Evolutionary conservation across 2,329 filamentous ascomycete genomes (phyloP).

Genomic region (Verticillium zaregamsianum): DNA sequence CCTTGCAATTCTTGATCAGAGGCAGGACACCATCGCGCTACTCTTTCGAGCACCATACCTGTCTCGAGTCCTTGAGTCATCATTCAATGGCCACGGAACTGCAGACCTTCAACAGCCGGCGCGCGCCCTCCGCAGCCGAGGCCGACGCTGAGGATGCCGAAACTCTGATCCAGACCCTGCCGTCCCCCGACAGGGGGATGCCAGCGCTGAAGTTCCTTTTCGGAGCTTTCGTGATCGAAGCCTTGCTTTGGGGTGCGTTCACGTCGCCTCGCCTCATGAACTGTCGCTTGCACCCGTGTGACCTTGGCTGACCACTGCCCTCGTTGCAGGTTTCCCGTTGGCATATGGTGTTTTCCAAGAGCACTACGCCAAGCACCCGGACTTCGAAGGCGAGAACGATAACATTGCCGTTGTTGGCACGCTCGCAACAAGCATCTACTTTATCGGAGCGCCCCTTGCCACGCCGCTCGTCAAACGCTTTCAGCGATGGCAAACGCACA

Average conservation of each 20-base stretch:
- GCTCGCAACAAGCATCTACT: slow-evolving; percentile 18
- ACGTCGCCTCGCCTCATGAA: not conserved
- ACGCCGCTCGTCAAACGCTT: slow-evolving; percentile 17
- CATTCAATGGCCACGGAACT: not conserved
- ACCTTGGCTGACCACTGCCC: not conserved
- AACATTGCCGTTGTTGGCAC: slow-evolving; percentile 21
- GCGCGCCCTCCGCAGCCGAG: not conserved
- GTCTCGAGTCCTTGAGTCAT: not conserved
- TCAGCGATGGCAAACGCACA: slow-evolving; percentile 8
- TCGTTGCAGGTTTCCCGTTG: slow-evolving; percentile 17
- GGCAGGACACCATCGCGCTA: not conserved
- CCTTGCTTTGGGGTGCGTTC: slow-evolving; percentile 17
- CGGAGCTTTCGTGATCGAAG: slow-evolving; percentile 17
- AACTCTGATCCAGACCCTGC: slow-evolving; percentile 12
- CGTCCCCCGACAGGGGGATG: slow-evolving; percentile 13
- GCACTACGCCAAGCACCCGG: slow-evolving; percentile 19
- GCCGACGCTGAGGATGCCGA: slow-evolving; percentile 8
- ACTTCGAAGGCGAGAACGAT: slow-evolving; percentile 14
- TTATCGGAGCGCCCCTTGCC: slow-evolving; percentile 19
- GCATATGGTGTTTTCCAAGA: slow-evolving; percentile 23
- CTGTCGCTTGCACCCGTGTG: not conserved
- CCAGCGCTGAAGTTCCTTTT: slow-evolving; percentile 18
- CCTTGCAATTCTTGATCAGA: not conserved
- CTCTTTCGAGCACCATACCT: not conserved
- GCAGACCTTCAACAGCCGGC: not conserved